These are phyloP conservation scores for Microdochium trichocladiopsis DNA, from an alignment of 2,329 filamentous ascomycete species.

Conservation along the genomic window DNA sequence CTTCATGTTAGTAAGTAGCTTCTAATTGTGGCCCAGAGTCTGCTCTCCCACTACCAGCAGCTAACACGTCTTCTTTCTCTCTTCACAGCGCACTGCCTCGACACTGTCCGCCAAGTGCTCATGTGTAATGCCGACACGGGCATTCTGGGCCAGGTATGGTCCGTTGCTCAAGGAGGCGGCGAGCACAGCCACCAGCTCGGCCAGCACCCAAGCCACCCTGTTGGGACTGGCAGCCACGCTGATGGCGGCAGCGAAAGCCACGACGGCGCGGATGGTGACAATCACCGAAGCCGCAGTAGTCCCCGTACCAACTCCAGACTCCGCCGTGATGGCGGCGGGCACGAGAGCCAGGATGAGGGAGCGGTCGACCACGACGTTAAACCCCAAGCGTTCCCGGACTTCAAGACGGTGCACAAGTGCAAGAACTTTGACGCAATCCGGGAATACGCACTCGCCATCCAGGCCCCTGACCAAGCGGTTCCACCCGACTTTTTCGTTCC, in stretches of 20 bases:
- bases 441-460: background rate
- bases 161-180: background rate
- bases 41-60: background rate
- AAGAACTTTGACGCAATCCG: constrained; percentile 1
- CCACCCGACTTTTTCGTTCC: background rate
- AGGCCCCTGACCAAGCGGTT: background rate
- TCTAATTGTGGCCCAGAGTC: background rate
- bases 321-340: too few relatives aligned
- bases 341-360: background rate
- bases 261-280: background rate
- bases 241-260: background rate
- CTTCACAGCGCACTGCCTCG: constrained; percentile 53
- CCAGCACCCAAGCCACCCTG: background rate
- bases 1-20: constrained; percentile 36
- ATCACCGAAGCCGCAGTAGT: too few relatives aligned
- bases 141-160: constrained; percentile 56
- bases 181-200: background rate
- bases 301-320: too few relatives aligned
- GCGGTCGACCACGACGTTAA: too few relatives aligned
- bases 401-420: background rate
- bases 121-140: constrained; percentile 57
- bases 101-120: constrained; percentile 53
- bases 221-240: background rate
- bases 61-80: background rate
- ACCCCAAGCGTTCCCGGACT: background rate